Evolutionary conservation across 2,329 filamentous ascomycete species (phyloP), one percentile per base, ranked within the genome.

Genomic region (Xylaria sp.): DNA sequence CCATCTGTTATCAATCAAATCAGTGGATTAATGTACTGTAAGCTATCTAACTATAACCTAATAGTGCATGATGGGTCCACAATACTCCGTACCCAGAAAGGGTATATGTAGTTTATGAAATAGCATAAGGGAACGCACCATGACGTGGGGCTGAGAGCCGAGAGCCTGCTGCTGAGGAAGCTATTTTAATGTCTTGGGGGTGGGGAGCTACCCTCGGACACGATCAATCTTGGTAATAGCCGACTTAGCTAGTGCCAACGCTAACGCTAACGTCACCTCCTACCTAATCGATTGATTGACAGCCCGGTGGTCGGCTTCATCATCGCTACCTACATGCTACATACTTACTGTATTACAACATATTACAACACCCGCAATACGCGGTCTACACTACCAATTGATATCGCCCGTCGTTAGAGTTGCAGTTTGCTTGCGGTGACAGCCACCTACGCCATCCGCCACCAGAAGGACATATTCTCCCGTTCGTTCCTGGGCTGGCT

Each of bases 191-290:
- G 52, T 55, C 52, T 34, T 55, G 52, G 52, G 30, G 45, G 45
- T 25, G 23, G 12, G 2, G 4, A 30, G 25, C 48, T 36, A 20
- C n/a, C 55, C 53, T 64, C 66, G 66, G 66, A 64, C 61, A 18
- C 60, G 4, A 43, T 67, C 61, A 13, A 64, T 64, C 56, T 67
- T 60, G 66, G 66, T 39, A 68, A 68, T 64, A 56, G 56, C 66
- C 66, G 66, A 68, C 60, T 46, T 46, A 46, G 10, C 57, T 61
- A 53, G 66, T 41, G 43, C 60, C 28, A 63, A 64, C 56, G 10
- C 57, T 61, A 53, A 61, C 48, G 43, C 60, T 20, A 63, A 64
- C 56, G 50, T 56, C 48, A 57, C 56, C 46, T 63, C 23, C 39
- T 56, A 32, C 43, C 39, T 6, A n/a, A 58, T 45, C 25, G 32